A percentile compares a stretch with the other conserved stretches of the same genome.
Conservation (phyloP, 23 red algal genomes). For the Gracilaria domingensis region DNA sequence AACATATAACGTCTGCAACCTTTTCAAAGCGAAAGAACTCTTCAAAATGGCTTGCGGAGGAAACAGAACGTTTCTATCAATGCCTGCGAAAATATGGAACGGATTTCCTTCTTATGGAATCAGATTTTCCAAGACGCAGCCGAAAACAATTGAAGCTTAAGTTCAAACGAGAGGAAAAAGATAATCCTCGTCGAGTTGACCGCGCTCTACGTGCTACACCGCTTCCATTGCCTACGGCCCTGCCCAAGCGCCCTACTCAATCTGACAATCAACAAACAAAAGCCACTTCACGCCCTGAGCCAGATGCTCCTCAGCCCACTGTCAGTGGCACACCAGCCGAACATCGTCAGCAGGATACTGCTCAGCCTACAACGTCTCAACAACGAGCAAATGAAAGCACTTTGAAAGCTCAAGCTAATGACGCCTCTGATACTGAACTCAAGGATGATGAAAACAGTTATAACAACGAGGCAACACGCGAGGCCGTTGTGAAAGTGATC, state of each 20-base stretch:
- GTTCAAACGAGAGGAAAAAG: constrained; percentile 92
- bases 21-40: constrained; percentile 70
- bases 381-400: neutral
- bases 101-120: constrained; percentile 90
- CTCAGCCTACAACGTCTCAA: neutral
- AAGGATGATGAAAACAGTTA: constrained; percentile 5
- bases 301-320: neutral
- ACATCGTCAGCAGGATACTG: neutral
- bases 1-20: constrained; percentile 68
- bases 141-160: constrained; percentile 95
- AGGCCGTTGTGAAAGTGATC: constrained; percentile 17
- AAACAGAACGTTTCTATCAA: constrained; percentile 91
- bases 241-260: constrained; percentile 2
- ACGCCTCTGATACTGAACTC: neutral
- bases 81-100: constrained; percentile 84
- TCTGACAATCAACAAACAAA: constrained; percentile 6
- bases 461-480: constrained; percentile 1
- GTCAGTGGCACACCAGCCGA: neutral
- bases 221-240: constrained; percentile 38
- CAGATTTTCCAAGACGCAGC: constrained; percentile 74
- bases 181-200: constrained; percentile 73
- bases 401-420: neutral
- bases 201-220: constrained; percentile 51
- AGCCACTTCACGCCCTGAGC: neutral
- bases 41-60: constrained; percentile 72